phyloP scores from a whole-genome alignment of 208 protist genomes.

The Spongospora subterranea region DNA sequence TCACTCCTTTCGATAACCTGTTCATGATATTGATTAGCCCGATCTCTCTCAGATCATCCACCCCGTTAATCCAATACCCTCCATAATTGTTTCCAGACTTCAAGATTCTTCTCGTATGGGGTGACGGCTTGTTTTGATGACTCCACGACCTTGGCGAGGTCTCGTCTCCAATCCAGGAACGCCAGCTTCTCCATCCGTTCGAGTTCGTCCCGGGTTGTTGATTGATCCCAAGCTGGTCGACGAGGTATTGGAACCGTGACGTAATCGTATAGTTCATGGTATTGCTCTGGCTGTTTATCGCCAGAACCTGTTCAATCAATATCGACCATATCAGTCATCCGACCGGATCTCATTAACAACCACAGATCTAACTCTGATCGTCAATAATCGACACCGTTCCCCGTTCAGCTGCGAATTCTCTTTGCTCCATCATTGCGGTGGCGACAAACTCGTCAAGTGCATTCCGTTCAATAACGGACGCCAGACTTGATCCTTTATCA shows the following conservation, averaged over 20 bases:
- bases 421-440: slow-evolving; percentile 31
- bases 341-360: neutral
- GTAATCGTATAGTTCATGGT: slow-evolving; percentile 39
- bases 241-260: neutral
- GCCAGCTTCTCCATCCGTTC: neutral
- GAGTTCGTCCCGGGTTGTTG: slow-evolving; percentile 39
- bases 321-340: neutral
- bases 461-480: slow-evolving; percentile 7
- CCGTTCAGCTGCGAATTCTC: slow-evolving; percentile 36
- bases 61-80: slow-evolving; percentile 11
- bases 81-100: slow-evolving; percentile 61
- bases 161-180: slow-evolving; percentile 48
- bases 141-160: neutral
- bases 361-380: too few relatives aligned
- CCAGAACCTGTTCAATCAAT: neutral
- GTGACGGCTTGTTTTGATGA: slow-evolving; percentile 26
- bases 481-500: slow-evolving; percentile 25
- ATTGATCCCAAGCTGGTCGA: neutral
- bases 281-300: neutral
- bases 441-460: slow-evolving; percentile 37
- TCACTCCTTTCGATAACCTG: slow-evolving; percentile 52
- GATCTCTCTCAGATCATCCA: neutral
- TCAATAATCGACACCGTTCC: slow-evolving; percentile 1
- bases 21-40: neutral
- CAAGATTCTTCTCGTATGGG: slow-evolving; percentile 47